phyloP scores from a whole-genome alignment of 805 yeast genomes.

The Candida dajiaensis region DNA sequence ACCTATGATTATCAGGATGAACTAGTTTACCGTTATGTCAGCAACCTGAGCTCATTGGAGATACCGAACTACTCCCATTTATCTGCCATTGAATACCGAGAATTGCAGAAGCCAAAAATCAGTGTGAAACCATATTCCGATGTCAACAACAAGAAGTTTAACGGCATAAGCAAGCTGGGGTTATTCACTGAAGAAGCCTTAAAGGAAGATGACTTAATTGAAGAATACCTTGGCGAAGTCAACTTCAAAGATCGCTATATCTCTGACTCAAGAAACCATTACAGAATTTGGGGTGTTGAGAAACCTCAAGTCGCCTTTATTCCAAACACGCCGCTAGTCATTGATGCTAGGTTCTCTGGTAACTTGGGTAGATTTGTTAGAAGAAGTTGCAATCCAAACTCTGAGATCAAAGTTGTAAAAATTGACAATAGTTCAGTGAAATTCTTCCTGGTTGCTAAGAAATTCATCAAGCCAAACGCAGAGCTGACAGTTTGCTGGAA shows the following conservation, averaged over 20 bases:
- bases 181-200: conserved; percentile 39
- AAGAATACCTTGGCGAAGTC: conserved; percentile 70
- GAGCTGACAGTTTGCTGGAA: conserved; percentile 84
- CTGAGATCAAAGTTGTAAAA: conserved; percentile 48
- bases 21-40: conserved; percentile 38
- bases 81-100: conserved; percentile 19
- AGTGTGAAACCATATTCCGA: conserved; percentile 57
- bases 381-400: conserved; percentile 72
- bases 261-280: conserved; percentile 67
- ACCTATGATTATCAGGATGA: conserved; percentile 39
- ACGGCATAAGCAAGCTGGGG: conserved; percentile 66
- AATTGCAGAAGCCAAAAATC: conserved; percentile 27
- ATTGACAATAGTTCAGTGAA: conserved; percentile 34
- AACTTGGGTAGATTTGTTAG: conserved; percentile 70
- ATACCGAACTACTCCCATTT: conserved; percentile 12
- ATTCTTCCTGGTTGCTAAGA: conserved; percentile 52
- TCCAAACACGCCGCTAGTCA: conserved; percentile 52
- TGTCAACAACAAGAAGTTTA: conserved; percentile 43
- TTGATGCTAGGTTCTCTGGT: conserved; percentile 80
- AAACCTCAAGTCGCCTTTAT: conserved; percentile 53
- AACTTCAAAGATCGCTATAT: conserved; percentile 60
- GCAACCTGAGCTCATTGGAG: conserved; percentile 19
- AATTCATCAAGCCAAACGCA: conserved; percentile 52
- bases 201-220: conserved; percentile 43
- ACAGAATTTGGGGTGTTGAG: conserved; percentile 65